phyloP scores from a whole-genome alignment of 306 rosid species.

The Psophocarpus tetragonolobus region DNA sequence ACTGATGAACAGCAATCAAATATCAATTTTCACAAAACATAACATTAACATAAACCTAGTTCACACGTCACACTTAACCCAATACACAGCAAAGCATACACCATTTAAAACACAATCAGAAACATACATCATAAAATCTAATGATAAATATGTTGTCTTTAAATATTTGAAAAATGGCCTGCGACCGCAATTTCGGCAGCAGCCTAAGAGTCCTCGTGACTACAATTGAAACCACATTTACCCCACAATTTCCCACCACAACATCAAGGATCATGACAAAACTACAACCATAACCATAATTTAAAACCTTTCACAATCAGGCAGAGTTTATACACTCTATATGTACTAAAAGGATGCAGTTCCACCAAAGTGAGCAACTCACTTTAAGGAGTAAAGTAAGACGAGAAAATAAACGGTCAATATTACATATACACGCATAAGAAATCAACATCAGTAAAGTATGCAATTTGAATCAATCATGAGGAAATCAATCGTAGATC shows the following conservation, averaged over 20 bases:
- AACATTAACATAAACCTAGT: background rate
- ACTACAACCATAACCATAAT: background rate
- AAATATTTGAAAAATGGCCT: background rate
- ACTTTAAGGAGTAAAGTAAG: background rate
- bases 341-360: background rate
- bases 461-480: background rate
- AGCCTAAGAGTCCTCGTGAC: background rate
- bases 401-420: background rate
- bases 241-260: background rate
- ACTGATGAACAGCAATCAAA: background rate
- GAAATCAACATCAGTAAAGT: background rate
- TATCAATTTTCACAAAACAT: background rate
- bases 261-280: background rate
- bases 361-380: background rate
- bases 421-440: background rate
- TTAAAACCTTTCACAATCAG: background rate
- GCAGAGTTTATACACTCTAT: background rate
- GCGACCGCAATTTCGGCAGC: background rate
- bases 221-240: background rate
- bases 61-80: background rate
- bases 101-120: background rate
- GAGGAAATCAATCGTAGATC: background rate
- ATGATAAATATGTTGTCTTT: background rate
- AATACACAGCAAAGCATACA: background rate
- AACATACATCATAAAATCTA: background rate